phyloP scores from a whole-genome alignment of 352 stramenopile species.

The Phytopythium ostracodes region DNA sequence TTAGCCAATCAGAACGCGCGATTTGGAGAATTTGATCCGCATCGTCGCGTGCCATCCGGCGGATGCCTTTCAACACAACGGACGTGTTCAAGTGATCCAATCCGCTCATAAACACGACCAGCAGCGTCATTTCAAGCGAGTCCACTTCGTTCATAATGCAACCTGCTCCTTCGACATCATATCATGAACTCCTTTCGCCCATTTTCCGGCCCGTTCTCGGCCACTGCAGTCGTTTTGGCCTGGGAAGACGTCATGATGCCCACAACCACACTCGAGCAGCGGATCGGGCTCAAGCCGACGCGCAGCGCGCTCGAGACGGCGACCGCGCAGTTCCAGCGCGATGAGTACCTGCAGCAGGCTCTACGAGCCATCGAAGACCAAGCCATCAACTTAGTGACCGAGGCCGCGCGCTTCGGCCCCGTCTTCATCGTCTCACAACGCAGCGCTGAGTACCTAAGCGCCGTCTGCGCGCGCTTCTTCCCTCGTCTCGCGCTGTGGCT shows the following conservation, averaged over 20 bases:
- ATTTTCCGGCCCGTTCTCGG: constrained; percentile 4
- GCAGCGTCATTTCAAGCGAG: no score
- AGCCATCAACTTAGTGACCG: constrained; percentile 35
- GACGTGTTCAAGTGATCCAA: background rate
- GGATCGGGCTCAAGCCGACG: constrained; percentile 36
- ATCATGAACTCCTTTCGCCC: constrained; percentile 9
- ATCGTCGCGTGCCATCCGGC: background rate
- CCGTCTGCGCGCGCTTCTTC: constrained; percentile 42
- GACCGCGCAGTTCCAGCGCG: constrained; percentile 17
- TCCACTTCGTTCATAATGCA: background rate
- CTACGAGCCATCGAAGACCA: constrained; percentile 51
- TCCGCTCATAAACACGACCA: no score
- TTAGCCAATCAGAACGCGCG: constrained; percentile 8
- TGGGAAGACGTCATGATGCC: constrained; percentile 61
- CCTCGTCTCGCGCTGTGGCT: constrained; percentile 44
- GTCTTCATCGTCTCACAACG: constrained; percentile 54
- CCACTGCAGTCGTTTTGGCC: constrained; percentile 37
- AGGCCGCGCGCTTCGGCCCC: constrained; percentile 29
- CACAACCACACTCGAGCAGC: constrained; percentile 33
- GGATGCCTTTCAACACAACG: background rate
- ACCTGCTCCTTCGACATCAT: constrained; percentile 1
- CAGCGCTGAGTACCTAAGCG: constrained; percentile 42
- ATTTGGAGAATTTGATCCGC: constrained; percentile 10
- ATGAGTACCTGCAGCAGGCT: constrained; percentile 52
- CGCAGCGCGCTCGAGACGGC: constrained; percentile 27